Evolutionary conservation across 2,329 filamentous ascomycete genomes (phyloP), one percentile per base, ranked within the genome.

Genomic region (Fusarium hostae): DNA sequence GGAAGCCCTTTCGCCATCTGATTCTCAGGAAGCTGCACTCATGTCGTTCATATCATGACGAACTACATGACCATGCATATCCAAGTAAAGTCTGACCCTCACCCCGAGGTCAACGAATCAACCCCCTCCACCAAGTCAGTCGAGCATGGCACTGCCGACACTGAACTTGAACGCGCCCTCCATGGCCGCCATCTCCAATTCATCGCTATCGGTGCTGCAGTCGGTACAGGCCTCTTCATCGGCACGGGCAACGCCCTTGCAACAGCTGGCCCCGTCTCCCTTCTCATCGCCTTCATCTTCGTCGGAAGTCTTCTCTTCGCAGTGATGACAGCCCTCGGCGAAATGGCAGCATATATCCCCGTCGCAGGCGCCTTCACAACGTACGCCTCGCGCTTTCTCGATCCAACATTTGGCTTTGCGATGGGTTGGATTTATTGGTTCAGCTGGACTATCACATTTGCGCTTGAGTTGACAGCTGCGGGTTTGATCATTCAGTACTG

Each of bases 181-280:
- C 89, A 90, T 81, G 87, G 85, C 75, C 83, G 88, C 34, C 88
- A 90, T 71, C 88, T 90, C 52, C 88, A 90, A 72, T 89, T 90
- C 78, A 80, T 90, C 7, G 68, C 68, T 6, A 68, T 71, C n/a
- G 69, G 69, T 47, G 86, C 87, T 67, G 88, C 86, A 26, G 90
- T 91, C 70, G 89, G 89, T 60, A 91, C 89, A 6, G 89, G 89
- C 73, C 84, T 91, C 24, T 91, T 91, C 77, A 85, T 91, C 66
- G 69, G 70, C 9, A 62, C 65, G 1, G 70, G 70, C 9, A 60
- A 56, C 1, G 70, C 67, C 15, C 48, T 72, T 0, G 55, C 69
- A 13, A 65, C 37, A 16, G 56, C 59, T 3, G 70, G 70, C 3
- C 69, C 70, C 2, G 58, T 55, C 5, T 68, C 69, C 2, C 55